Evolutionary conservation across 192 early-diverging fungal genomes (phyloP).

Genomic region (Rhizophlyctis rosea): DNA sequence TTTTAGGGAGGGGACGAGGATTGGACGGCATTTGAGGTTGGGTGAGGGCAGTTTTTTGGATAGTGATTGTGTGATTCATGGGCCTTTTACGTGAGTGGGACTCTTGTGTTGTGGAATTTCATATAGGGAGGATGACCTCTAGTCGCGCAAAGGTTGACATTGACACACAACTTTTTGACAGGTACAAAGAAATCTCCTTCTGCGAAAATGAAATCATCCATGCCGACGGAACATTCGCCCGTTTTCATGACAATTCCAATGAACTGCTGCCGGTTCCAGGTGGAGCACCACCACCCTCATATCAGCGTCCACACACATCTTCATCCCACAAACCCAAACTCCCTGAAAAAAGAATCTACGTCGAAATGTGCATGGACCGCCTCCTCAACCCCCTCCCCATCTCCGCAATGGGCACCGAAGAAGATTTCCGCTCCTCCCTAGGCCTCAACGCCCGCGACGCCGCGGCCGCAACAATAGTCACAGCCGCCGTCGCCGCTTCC

Average conservation of each 20-base stretch:
- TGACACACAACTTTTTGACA: neutral
- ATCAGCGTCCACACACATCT: neutral
- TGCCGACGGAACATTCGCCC: slow-evolving; percentile 17
- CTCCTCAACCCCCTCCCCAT: slow-evolving; percentile 10
- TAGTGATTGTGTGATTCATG: slow-evolving; percentile 20
- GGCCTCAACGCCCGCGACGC: neutral
- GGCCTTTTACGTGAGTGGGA: slow-evolving; percentile 20
- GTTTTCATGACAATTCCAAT: neutral
- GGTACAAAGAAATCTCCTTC: slow-evolving; percentile 7
- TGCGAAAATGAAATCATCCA: slow-evolving; percentile 12
- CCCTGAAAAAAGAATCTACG: slow-evolving; percentile 10
- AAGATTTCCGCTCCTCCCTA: neutral
- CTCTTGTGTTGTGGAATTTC: too few species aligned
- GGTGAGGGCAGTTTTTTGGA: slow-evolving; percentile 14
- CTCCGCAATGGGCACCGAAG: too few species aligned
- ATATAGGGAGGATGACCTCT: too few species aligned
- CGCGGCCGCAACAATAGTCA: neutral
- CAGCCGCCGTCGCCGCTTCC: neutral
- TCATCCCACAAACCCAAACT: neutral
- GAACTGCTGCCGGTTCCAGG: neutral
- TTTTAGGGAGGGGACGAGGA: slow-evolving; percentile 5
- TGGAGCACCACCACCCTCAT: neutral
- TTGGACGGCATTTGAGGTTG: slow-evolving; percentile 13
- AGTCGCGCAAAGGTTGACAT: neutral
- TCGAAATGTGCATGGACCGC: slow-evolving; percentile 19